Conservation (phyloP, 1,284 basidiomycete genomes). For the Mycena citricolor region DNA sequence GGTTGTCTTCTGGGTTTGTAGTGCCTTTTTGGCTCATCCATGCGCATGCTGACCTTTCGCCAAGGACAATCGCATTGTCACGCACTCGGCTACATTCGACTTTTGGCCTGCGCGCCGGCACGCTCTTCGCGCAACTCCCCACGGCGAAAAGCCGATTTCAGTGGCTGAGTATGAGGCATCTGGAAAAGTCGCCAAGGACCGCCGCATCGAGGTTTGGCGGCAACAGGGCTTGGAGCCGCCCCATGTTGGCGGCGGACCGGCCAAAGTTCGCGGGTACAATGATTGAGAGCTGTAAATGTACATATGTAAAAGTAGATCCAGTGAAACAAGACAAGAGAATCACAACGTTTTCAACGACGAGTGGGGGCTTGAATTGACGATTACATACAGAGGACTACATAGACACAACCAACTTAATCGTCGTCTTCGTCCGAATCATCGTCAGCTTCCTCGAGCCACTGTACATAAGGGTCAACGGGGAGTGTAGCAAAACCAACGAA, state of each 20-base stretch:
- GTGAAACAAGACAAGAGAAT: no score
- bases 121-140: constrained; percentile 79
- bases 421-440: constrained; percentile 45
- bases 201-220: constrained; percentile 65
- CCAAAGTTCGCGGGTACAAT: constrained; percentile 56
- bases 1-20: constrained; percentile 67
- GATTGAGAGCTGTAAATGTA: constrained; percentile 45
- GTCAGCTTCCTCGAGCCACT: constrained; percentile 62
- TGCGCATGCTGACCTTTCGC: neutral
- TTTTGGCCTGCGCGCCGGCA: constrained; percentile 76
- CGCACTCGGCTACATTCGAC: constrained; percentile 76
- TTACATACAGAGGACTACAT: no score
- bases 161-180: constrained; percentile 74
- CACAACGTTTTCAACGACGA: no score
- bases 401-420: constrained; percentile 4
- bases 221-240: constrained; percentile 55
- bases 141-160: constrained; percentile 72
- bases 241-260: constrained; percentile 26
- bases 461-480: constrained; percentile 11
- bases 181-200: constrained; percentile 65
- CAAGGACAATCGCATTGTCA: constrained; percentile 43
- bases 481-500: neutral
- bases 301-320: no score
- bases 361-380: no score
- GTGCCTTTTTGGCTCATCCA: constrained; percentile 2